These are phyloP conservation scores for Saccharomyces pastorianus DNA, from an alignment of 1,139 yeast genomes.

Conservation along the genomic window DNA sequence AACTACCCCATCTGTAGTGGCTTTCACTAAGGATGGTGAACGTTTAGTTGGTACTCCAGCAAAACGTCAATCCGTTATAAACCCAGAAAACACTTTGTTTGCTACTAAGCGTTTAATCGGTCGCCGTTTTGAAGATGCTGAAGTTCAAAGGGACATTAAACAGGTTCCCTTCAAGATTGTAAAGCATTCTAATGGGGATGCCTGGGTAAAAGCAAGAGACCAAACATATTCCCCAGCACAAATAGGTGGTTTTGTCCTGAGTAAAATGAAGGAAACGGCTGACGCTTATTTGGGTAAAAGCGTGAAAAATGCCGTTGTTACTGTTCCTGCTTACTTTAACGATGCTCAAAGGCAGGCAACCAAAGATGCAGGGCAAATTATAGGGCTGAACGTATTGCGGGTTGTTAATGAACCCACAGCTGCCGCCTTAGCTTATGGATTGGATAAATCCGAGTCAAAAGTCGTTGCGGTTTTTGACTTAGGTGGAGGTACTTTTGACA, in stretches of 20 bases:
- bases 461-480: conserved; percentile 91
- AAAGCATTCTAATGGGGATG: conserved; percentile 95
- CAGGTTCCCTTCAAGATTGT: conserved; percentile 97
- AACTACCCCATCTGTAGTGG: conserved; percentile 97
- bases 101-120: conserved; percentile 99
- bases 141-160: conserved; percentile 92
- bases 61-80: conserved; percentile 97
- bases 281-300: conserved; percentile 82
- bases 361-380: conserved; percentile 97
- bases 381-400: conserved; percentile 90
- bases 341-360: conserved; percentile 98
- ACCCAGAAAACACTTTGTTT: conserved; percentile 94
- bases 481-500: conserved; percentile 99
- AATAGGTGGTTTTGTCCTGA: conserved; percentile 92
- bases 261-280: conserved; percentile 92
- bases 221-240: conserved; percentile 92
- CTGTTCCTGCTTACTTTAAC: conserved; percentile 97
- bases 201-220: conserved; percentile 97
- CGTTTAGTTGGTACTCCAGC: conserved; percentile 97
- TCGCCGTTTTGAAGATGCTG: conserved; percentile 91
- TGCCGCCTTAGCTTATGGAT: conserved; percentile 96
- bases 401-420: conserved; percentile 99
- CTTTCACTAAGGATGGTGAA: conserved; percentile 94
- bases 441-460: conserved; percentile 81
- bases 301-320: conserved; percentile 86